Conservation (phyloP, 768 basidiomycete species). For the Leccinum ochraceum region DNA sequence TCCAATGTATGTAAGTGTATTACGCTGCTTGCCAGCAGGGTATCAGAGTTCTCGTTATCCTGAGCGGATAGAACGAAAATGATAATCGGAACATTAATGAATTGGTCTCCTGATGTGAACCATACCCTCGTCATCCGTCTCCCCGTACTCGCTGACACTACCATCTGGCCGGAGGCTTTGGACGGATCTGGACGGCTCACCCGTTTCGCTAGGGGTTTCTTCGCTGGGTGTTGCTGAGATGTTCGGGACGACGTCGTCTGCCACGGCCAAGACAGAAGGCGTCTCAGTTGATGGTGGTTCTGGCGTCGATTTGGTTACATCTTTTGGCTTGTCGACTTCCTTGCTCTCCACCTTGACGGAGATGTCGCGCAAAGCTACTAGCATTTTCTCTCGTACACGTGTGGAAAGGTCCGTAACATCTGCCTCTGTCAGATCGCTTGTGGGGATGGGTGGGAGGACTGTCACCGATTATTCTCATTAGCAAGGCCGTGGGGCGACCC, state of each 20-base stretch:
- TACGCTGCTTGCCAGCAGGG: slow-evolving; percentile 19
- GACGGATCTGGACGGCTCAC: slow-evolving; percentile 27
- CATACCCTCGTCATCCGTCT: slow-evolving; percentile 87
- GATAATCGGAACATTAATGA: slow-evolving; percentile 17
- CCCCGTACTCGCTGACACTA: slow-evolving; percentile 71
- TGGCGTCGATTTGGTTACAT: slow-evolving; percentile 24
- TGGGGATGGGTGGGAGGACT: slow-evolving; percentile 93
- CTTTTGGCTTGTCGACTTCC: slow-evolving; percentile 15
- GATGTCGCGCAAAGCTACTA: slow-evolving; percentile 73
- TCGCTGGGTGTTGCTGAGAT: slow-evolving; percentile 24
- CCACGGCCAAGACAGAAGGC: neutral
- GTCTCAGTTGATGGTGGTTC: slow-evolving; percentile 14
- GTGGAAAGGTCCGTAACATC: slow-evolving; percentile 71
- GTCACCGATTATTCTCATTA: slow-evolving; percentile 11
- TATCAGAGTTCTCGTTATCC: slow-evolving; percentile 21
- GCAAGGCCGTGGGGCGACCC: neutral
- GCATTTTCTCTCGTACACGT: slow-evolving; percentile 78
- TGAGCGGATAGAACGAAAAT: slow-evolving; percentile 4
- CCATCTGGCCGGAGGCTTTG: slow-evolving; percentile 42
- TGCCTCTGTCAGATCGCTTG: slow-evolving; percentile 62
- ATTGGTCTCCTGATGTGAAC: slow-evolving; percentile 68
- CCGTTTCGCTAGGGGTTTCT: slow-evolving; percentile 29
- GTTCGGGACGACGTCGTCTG: slow-evolving; percentile 37
- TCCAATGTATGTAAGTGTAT: slow-evolving; percentile 19
- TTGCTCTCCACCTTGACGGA: slow-evolving; percentile 51